Evolutionary conservation across 2,329 filamentous ascomycete genomes (phyloP).

Genomic region (Truncatella angustata): DNA sequence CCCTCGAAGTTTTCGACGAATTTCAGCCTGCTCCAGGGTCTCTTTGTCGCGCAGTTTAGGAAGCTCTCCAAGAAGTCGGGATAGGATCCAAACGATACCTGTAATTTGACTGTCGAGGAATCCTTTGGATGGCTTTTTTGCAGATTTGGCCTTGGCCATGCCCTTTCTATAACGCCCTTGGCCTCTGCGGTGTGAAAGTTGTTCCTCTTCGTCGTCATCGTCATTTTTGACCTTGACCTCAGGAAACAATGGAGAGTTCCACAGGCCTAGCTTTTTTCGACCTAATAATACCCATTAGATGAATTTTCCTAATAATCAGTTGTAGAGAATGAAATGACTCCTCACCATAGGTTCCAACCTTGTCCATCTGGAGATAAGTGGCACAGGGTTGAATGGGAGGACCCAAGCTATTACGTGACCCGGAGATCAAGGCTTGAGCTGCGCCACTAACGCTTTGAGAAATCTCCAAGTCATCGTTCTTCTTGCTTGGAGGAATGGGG

Average conservation of each 20-base stretch:
- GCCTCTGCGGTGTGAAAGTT: too few species aligned
- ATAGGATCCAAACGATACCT: slow-evolving; percentile 27
- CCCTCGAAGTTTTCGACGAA: background rate
- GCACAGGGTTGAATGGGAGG: slow-evolving; percentile 22
- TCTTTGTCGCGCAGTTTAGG: slow-evolving; percentile 14
- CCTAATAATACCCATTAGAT: background rate
- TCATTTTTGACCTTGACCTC: slow-evolving; percentile 9
- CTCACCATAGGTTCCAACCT: slow-evolving; percentile 21
- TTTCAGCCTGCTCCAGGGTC: background rate
- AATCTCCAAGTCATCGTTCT: slow-evolving; percentile 13
- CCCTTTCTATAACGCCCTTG: too few species aligned
- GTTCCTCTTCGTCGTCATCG: slow-evolving; percentile 8
- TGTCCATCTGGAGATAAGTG: slow-evolving; percentile 21
- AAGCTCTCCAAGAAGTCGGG: slow-evolving; percentile 22
- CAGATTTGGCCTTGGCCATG: background rate
- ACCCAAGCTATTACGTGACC: slow-evolving; percentile 23
- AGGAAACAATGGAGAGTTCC: slow-evolving; percentile 22
- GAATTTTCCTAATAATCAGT: background rate
- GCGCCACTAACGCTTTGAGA: slow-evolving; percentile 16
- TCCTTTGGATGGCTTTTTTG: slow-evolving; percentile 12
- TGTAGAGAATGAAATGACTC: background rate
- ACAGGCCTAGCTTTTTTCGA: slow-evolving; percentile 17
- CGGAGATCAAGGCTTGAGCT: slow-evolving; percentile 21
- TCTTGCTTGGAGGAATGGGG: slow-evolving; percentile 1
- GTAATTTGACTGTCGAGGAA: slow-evolving; percentile 26